Base-by-base conservation (phyloP, 1,284 basidiomycete species). In the Ustilago hordei region DNA sequence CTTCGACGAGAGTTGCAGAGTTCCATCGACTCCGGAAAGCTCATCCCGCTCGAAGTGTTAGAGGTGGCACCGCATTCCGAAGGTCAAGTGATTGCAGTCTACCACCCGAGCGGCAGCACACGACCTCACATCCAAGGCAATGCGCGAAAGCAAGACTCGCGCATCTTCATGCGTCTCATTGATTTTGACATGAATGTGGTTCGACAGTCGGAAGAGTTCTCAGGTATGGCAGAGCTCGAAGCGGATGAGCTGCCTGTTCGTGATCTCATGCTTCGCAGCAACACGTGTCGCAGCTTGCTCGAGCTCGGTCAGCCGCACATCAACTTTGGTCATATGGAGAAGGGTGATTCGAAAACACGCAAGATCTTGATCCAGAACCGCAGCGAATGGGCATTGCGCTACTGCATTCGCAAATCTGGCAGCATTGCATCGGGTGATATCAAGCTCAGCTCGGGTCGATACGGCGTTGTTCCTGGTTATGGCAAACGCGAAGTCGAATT, bases 251-350 rank as follows among this genome's bases (percentile, higher is more conserved):
- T 89, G 54, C 88, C 88, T 3, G 87, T 89, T 8, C 82, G 88
- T n/a, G 88, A 89, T 67, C 80, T 89, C 45, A 87, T 89, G 74
- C 85, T 89, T 57, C 76, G 87, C 35, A 86, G 87, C 63, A 87
- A 85, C 31, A 87, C 87, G 41, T 88, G 88, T 50, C 81, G 88
- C 36, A 87, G 85, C 50, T 83, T 88, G 41, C 80, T 89, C 41
- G 88, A 89, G 74, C 86, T 89, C 15, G 88, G 88, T 50, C 88
- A 89, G 84, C 87, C 86, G 55, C 87, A 87, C 62, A 88, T 89
- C 87, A 89, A 89, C 79, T 89, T 89, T 79, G 88, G 88, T 1
- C 84, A 86, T n/a, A 87, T 88, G 75, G 88, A 89, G 56, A 88
- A 88, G 79, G 88, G 88, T 53, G 87, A 88, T 47, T 79, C 84